Conservation (phyloP, 2,329 filamentous ascomycete species). For the Talaromyces sp. region DNA sequence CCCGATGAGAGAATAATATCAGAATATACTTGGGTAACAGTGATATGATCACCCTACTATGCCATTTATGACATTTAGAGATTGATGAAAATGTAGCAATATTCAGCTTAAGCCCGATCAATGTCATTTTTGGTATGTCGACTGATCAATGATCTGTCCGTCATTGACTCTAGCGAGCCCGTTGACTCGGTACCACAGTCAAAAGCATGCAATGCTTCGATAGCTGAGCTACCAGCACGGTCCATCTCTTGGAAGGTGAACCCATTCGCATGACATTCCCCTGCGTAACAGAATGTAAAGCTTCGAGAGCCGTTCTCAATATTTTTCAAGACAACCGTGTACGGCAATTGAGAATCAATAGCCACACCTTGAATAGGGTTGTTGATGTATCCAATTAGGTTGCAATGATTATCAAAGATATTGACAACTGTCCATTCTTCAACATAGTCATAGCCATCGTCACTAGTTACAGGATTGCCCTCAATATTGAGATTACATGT, state of each 20-base stretch:
- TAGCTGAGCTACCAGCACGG: neutral
- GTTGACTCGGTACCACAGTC: neutral
- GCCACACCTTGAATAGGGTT: neutral
- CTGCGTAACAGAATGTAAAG: constrained; percentile 13
- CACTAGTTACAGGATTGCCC: neutral
- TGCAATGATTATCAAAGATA: constrained; percentile 11
- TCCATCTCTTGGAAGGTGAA: constrained; percentile 1
- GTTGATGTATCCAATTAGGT: constrained; percentile 1
- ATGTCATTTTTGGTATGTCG: neutral
- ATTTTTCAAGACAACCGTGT: neutral
- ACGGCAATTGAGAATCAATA: constrained; percentile 10
- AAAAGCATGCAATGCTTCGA: constrained; percentile 12
- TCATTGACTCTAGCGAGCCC: neutral
- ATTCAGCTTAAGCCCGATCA: neutral
- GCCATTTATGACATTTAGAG: neutral
- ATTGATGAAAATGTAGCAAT: neutral
- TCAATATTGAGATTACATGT: constrained; percentile 11
- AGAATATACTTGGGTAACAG: neutral
- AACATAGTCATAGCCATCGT: neutral
- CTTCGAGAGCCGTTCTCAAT: neutral
- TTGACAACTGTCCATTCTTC: neutral
- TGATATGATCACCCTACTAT: neutral
- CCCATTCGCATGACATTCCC: neutral
- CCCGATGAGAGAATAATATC: neutral
- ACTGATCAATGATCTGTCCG: neutral